Conservation (phyloP, 768 basidiomycete species). For the Tricholomella constricta region DNA sequence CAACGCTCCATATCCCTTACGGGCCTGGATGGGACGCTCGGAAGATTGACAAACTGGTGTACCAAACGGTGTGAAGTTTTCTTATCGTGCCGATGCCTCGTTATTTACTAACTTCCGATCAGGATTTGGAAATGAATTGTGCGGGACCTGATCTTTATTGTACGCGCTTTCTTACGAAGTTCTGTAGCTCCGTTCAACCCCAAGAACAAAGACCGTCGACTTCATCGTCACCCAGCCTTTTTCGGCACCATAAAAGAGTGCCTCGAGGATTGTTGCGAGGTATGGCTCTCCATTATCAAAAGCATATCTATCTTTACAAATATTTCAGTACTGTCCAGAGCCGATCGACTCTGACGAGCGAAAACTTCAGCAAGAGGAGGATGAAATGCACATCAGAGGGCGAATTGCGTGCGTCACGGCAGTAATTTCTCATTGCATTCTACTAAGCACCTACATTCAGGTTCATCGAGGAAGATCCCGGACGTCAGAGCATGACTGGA, state of each 20-base stretch:
- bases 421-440: not conserved
- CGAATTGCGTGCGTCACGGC: conserved; percentile 44
- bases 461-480: conserved; percentile 62
- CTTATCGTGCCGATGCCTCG: not conserved
- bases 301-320: not conserved
- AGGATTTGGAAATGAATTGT: conserved; percentile 66
- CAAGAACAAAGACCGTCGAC: conserved; percentile 57
- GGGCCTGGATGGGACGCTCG: conserved; percentile 60
- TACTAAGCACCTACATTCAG: conserved; percentile 25
- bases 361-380: conserved; percentile 52
- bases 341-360: conserved; percentile 59
- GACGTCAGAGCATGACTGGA: conserved; percentile 61
- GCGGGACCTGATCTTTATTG: conserved; percentile 8
- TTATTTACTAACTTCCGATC: not conserved
- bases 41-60: conserved; percentile 57
- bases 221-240: conserved; percentile 67
- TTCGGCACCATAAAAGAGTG: conserved; percentile 61
- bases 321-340: conserved; percentile 51
- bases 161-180: not conserved
- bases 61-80: conserved; percentile 48
- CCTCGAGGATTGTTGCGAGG: conserved; percentile 65
- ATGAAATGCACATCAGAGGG: conserved; percentile 54
- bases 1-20: conserved; percentile 59
- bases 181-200: conserved; percentile 58
- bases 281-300: conserved; percentile 15